Evolutionary conservation across 345 rosid species (phyloP).

Genomic region (Eucalyptus erythrocorys): DNA sequence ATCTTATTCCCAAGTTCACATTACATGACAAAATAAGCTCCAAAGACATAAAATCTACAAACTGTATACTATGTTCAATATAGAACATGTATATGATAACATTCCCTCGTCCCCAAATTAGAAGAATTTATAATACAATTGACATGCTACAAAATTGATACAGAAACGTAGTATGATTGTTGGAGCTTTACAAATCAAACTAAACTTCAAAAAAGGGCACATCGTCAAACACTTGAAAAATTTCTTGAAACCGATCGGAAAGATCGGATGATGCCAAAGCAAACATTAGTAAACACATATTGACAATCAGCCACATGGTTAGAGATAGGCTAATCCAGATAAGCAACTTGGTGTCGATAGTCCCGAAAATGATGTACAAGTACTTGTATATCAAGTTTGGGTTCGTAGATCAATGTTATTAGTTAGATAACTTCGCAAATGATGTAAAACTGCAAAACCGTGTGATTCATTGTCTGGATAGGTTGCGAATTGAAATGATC

Average conservation of each 20-base stretch:
- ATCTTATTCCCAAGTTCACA: neutral
- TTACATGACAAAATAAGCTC: neutral
- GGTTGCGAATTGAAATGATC: rapidly evolving
- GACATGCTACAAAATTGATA: neutral
- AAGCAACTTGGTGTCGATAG: rapidly evolving
- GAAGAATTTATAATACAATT: neutral
- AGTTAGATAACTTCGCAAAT: neutral
- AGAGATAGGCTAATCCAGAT: neutral
- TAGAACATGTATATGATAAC: neutral
- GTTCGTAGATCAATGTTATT: rapidly evolving
- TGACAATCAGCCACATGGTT: rapidly evolving
- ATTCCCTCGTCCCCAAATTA: neutral
- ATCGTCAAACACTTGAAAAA: rapidly evolving
- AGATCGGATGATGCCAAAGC: neutral
- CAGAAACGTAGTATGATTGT: neutral
- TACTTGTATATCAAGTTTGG: neutral
- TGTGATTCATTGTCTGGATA: rapidly evolving
- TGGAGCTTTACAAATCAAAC: neutral
- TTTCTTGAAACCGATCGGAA: rapidly evolving
- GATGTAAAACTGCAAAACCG: rapidly evolving
- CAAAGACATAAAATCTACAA: neutral
- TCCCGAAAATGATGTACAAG: neutral
- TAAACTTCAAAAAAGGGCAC: neutral
- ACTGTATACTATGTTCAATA: neutral
- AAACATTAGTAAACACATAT: too few relatives aligned